Evolutionary conservation across 148 eudicot genomes (phyloP).

Genomic region (Vaccinium myrtillus): DNA sequence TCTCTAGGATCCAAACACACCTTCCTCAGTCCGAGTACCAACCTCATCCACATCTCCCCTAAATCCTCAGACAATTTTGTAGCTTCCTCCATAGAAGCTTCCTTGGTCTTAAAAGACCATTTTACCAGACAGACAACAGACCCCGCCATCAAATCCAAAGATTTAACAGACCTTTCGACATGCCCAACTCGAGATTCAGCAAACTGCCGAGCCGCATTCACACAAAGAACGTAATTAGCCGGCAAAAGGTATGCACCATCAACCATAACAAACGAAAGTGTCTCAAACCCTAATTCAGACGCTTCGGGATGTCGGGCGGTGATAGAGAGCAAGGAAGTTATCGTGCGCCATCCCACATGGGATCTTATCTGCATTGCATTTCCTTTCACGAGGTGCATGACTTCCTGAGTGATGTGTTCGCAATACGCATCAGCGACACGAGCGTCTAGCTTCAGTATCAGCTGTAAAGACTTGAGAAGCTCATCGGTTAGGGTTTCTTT

Average conservation of each 20-base stretch:
- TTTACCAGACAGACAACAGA: conserved; percentile 56
- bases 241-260: conserved; percentile 69
- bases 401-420: conserved; percentile 91
- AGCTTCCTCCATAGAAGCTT: conserved; percentile 48
- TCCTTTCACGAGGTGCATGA: conserved; percentile 75
- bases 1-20: conserved; percentile 82
- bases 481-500: conserved; percentile 90
- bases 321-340: conserved; percentile 62
- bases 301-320: conserved; percentile 86
- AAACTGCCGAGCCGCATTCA: conserved; percentile 69
- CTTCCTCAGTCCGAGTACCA: conserved; percentile 74
- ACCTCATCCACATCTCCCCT: conserved; percentile 85
- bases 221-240: conserved; percentile 60
- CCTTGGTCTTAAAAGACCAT: conserved; percentile 56
- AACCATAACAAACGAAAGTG: conserved; percentile 62
- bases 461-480: conserved; percentile 78
- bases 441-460: conserved; percentile 83
- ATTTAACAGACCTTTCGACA: conserved; percentile 52
- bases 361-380: conserved; percentile 80
- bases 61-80: conserved; percentile 62
- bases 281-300: conserved; percentile 74
- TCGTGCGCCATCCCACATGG: conserved; percentile 85
- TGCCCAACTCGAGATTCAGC: conserved; percentile 78
- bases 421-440: conserved; percentile 92
- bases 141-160: conserved; percentile 71